These are phyloP conservation scores for Bipolaris zeicola DNA, from an alignment of 2,329 filamentous ascomycete species.

Conservation along the genomic window DNA sequence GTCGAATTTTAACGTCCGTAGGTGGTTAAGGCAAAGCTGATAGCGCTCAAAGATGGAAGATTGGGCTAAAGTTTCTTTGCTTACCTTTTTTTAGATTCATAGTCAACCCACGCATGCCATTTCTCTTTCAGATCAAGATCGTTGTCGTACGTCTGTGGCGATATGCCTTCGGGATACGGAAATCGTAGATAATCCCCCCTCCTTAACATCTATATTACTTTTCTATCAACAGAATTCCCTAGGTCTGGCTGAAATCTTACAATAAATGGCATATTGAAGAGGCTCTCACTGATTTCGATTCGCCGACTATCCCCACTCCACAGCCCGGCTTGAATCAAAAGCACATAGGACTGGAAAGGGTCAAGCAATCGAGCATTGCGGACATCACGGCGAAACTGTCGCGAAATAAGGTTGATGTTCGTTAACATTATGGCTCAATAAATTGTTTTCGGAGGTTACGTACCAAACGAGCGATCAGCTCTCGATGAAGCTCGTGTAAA, in stretches of 20 bases:
- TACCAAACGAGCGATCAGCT: neutral
- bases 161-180: neutral
- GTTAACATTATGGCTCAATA: too few species aligned
- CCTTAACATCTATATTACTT: neutral
- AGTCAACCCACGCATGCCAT: neutral
- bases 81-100: neutral
- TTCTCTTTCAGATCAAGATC: neutral
- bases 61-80: neutral
- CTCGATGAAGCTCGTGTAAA: neutral
- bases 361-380: neutral
- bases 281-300: neutral
- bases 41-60: neutral
- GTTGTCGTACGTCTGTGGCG: neutral
- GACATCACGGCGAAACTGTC: neutral
- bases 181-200: neutral
- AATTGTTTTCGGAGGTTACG: neutral
- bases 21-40: neutral
- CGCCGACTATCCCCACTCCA: neutral
- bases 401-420: too few species aligned
- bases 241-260: neutral
- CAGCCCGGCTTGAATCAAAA: neutral
- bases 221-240: neutral
- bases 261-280: neutral
- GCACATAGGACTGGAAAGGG: neutral
- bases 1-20: neutral